Evolutionary conservation across 306 rosid genomes (phyloP).

Genomic region (Calophaca sinica): DNA sequence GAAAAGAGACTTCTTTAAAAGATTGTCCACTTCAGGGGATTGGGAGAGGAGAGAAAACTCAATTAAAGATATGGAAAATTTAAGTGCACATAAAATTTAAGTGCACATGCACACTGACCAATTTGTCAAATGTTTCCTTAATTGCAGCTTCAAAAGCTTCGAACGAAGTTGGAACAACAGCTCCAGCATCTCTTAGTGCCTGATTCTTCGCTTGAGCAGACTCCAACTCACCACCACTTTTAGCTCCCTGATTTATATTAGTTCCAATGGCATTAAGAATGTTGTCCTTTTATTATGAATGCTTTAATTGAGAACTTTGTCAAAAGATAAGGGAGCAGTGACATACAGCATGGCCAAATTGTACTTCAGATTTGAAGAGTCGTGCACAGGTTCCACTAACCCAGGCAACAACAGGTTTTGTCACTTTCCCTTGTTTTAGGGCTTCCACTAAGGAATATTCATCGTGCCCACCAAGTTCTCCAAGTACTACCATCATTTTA

Average conservation of each 20-base stretch:
- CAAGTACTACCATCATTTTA: slow-evolving; percentile 95
- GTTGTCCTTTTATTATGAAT: slow-evolving; percentile 34
- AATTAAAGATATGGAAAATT: slow-evolving; percentile 29
- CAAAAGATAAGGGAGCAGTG: slow-evolving; percentile 36
- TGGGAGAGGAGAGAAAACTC: slow-evolving; percentile 16
- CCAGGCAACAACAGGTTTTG: slow-evolving; percentile 98
- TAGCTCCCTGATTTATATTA: slow-evolving; percentile 77
- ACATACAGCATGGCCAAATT: slow-evolving; percentile 99
- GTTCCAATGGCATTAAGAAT: slow-evolving; percentile 45
- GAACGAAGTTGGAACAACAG: slow-evolving; percentile 92
- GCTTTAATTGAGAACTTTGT: slow-evolving; percentile 30
- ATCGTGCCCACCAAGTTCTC: slow-evolving; percentile 98
- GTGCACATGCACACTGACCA: slow-evolving; percentile 62
- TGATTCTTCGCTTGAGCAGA: slow-evolving; percentile 98
- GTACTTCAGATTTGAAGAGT: slow-evolving; percentile 99
- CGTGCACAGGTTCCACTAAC: slow-evolving; percentile 99
- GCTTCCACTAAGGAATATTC: slow-evolving; percentile 98
- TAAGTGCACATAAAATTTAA: slow-evolving; percentile 46
- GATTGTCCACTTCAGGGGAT: slow-evolving; percentile 15
- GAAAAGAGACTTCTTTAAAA: slow-evolving; percentile 25
- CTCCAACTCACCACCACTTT: slow-evolving; percentile 98
- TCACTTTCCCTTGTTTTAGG: slow-evolving; percentile 90
- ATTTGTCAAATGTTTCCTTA: slow-evolving; percentile 83
- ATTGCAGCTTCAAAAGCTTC: slow-evolving; percentile 85
- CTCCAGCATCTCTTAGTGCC: slow-evolving; percentile 95